phyloP scores from a whole-genome alignment of 192 early-diverging fungal species.

The Podila epicladia region DNA sequence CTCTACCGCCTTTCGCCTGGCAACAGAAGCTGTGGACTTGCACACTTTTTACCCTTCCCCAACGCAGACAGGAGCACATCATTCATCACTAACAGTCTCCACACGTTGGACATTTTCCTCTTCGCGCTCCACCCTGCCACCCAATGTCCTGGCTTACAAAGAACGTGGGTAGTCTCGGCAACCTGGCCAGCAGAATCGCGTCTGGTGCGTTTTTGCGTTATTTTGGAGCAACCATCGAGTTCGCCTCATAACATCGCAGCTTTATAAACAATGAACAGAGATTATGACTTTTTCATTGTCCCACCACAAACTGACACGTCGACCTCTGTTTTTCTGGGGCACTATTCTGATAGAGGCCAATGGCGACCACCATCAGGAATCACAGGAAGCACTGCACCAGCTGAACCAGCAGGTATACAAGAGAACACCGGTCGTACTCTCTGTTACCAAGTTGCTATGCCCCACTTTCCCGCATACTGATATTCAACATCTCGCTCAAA shows the following conservation, averaged over 20 bases:
- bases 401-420: constrained; percentile 29
- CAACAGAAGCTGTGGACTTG: too few relatives aligned
- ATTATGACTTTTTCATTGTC: background rate
- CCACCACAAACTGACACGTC: background rate
- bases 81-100: background rate
- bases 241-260: background rate
- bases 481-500: background rate
- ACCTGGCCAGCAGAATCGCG: constrained; percentile 49
- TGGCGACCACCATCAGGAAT: constrained; percentile 29
- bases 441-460: background rate
- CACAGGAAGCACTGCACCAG: constrained; percentile 20
- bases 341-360: constrained; percentile 24
- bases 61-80: background rate
- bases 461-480: background rate
- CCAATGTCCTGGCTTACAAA: constrained; percentile 51
- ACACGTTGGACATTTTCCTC: background rate
- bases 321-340: background rate
- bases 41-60: background rate
- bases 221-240: too few relatives aligned
- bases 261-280: background rate
- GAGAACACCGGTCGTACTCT: background rate
- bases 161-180: constrained; percentile 48
- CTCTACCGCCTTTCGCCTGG: too few relatives aligned
- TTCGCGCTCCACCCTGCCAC: background rate
- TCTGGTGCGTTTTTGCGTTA: constrained; percentile 30